These are phyloP conservation scores for Telopea speciosissima DNA, from an alignment of 177 flowering plant genomes.

Conservation along the genomic window DNA sequence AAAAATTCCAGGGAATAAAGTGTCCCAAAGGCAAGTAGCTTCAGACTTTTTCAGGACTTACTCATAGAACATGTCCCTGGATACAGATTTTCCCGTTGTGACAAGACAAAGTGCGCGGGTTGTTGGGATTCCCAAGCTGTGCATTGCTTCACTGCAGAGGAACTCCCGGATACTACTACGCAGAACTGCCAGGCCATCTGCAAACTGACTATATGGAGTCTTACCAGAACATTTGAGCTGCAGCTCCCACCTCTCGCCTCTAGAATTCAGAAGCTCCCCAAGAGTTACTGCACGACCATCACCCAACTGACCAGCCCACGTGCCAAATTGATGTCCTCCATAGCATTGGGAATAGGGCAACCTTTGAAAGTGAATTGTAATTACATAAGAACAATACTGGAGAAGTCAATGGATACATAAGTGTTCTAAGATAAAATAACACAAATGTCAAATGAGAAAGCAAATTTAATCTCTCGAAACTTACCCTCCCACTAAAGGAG, in stretches of 20 bases:
- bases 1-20: background rate
- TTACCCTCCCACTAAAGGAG: slow-evolving; percentile 74
- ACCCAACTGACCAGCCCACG: slow-evolving; percentile 99
- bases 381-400: background rate
- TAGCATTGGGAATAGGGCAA: slow-evolving; percentile 94
- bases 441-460: too few species aligned
- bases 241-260: slow-evolving; percentile 88
- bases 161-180: slow-evolving; percentile 98
- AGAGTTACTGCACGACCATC: slow-evolving; percentile 97
- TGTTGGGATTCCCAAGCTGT: slow-evolving; percentile 84
- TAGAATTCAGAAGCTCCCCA: slow-evolving; percentile 79
- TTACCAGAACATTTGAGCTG: slow-evolving; percentile 99
- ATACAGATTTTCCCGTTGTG: slow-evolving; percentile 84
- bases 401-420: background rate
- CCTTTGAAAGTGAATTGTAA: slow-evolving; percentile 27
- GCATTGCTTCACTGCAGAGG: slow-evolving; percentile 99
- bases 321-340: slow-evolving; percentile 99
- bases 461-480: slow-evolving; percentile 18
- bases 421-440: background rate
- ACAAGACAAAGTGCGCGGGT: slow-evolving; percentile 96
- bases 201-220: slow-evolving; percentile 98
- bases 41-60: slow-evolving; percentile 27
- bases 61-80: slow-evolving; percentile 99
- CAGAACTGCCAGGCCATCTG: slow-evolving; percentile 97
- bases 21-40: background rate